Conservation (phyloP, 2,329 filamentous ascomycete species). For the Chaetomium globosum region DNA sequence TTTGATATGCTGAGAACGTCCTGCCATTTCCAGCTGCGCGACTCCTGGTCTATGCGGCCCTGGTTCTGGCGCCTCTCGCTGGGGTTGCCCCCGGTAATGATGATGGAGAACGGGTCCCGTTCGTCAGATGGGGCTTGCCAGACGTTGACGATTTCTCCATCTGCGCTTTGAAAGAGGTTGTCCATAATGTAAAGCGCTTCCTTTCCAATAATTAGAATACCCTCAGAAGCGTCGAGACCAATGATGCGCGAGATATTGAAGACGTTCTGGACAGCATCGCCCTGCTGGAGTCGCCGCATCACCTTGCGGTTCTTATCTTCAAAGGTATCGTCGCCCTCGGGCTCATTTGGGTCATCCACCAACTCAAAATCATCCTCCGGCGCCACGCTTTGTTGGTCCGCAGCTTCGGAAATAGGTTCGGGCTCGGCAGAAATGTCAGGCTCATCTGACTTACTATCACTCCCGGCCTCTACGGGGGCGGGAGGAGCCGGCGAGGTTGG, state of each 20-base stretch:
- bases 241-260: conserved; percentile 95
- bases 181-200: conserved; percentile 92
- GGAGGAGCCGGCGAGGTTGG: conserved; percentile 33
- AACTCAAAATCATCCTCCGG: conserved; percentile 94
- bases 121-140: conserved; percentile 92
- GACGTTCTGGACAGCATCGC: conserved; percentile 88
- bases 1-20: conserved; percentile 96
- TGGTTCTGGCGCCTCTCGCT: conserved; percentile 52
- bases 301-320: conserved; percentile 99
- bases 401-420: conserved; percentile 38
- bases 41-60: conserved; percentile 71
- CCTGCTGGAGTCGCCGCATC: conserved; percentile 87
- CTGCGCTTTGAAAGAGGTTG: conserved; percentile 90
- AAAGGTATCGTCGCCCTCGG: conserved; percentile 73
- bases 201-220: conserved; percentile 89
- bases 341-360: conserved; percentile 87
- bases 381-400: conserved; percentile 38
- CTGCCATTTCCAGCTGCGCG: conserved; percentile 88
- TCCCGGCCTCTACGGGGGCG: conserved; percentile 29
- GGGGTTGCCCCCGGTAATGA: conserved; percentile 58
- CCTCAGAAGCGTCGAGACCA: conserved; percentile 90
- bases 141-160: conserved; percentile 95
- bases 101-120: conserved; percentile 90
- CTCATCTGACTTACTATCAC: conserved; percentile 31
- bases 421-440: conserved; percentile 36